Evolutionary conservation across 1,284 basidiomycete species (phyloP).

Genomic region (Ustanciosporium gigantosporum): DNA sequence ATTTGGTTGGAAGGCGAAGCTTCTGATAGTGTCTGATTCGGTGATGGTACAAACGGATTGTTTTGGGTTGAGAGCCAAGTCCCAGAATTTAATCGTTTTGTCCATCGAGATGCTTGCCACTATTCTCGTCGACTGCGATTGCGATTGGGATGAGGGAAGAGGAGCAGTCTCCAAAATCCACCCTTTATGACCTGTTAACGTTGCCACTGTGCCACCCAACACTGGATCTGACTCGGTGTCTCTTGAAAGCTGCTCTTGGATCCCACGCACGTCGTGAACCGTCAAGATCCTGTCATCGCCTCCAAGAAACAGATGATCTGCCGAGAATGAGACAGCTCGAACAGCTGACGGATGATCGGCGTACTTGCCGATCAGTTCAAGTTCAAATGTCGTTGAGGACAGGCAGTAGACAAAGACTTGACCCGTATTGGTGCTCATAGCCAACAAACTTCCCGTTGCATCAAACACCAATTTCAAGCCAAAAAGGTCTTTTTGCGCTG

Average conservation of each 20-base stretch:
- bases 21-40: conserved; percentile 5
- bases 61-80: conserved; percentile 9
- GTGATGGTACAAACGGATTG: conserved; percentile 21
- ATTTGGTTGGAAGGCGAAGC: conserved; percentile 16
- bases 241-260: background rate
- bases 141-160: background rate
- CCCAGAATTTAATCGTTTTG: conserved; percentile 38
- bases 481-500: conserved; percentile 13
- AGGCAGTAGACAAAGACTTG: conserved; percentile 21
- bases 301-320: conserved; percentile 14
- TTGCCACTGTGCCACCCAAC: conserved; percentile 14
- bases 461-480: conserved; percentile 24
- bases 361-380: conserved; percentile 2
- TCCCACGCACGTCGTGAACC: conserved; percentile 20
- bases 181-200: conserved; percentile 18
- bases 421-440: conserved; percentile 16
- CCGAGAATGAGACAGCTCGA: conserved; percentile 15
- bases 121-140: background rate
- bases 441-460: conserved; percentile 1
- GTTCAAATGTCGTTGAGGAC: background rate
- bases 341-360: conserved; percentile 29
- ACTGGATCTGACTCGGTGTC: background rate
- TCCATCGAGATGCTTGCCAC: conserved; percentile 30
- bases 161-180: conserved; percentile 11
- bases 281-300: conserved; percentile 30